A percentile compares a stretch with the other conserved stretches of the same genome.
phyloP scores from a whole-genome alignment of 495 filamentous ascomycete species.

The Talaromyces wortmannii region DNA sequence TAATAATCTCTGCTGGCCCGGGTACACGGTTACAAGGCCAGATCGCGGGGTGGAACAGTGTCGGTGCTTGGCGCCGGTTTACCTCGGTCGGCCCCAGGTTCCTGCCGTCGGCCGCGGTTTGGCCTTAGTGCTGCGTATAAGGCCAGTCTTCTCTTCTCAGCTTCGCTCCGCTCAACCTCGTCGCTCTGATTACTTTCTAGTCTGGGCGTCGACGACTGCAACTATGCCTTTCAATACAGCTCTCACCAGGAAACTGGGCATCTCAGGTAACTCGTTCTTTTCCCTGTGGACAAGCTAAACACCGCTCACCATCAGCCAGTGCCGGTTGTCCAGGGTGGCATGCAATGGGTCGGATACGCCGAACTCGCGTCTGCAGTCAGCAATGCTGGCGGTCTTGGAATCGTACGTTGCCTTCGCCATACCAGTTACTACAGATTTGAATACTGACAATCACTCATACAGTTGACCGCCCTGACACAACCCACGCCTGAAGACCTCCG shows the following conservation, averaged over 20 bases:
- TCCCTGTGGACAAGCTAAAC: background rate
- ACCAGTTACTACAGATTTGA: background rate
- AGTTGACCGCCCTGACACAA: constrained; percentile 89
- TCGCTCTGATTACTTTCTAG: background rate
- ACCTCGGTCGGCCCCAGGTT: too few relatives aligned
- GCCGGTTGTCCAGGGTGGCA: constrained; percentile 95
- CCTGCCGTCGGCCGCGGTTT: too few relatives aligned
- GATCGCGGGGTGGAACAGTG: too few relatives aligned
- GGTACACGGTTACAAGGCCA: too few relatives aligned
- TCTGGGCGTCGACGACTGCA: too few relatives aligned
- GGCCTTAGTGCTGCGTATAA: too few relatives aligned
- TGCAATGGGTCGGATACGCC: constrained; percentile 88
- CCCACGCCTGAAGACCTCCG: constrained; percentile 88
- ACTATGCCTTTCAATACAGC: constrained; percentile 89
- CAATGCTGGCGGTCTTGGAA: constrained; percentile 90
- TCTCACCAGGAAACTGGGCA: constrained; percentile 83
- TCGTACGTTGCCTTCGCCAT: constrained; percentile 29
- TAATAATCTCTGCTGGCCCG: too few relatives aligned
- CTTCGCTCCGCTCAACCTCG: background rate
- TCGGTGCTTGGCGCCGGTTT: too few relatives aligned
- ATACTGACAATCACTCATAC: background rate
- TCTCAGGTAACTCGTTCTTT: constrained; percentile 48
- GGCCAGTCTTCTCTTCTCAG: background rate
- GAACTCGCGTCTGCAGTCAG: constrained; percentile 90
- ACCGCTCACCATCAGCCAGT: constrained; percentile 41